A percentile compares a stretch with the other conserved stretches of the same genome.
Conservation (phyloP, 225 moss, liverwort and hornwort species). For the Pseudisothecium myosuroides region DNA sequence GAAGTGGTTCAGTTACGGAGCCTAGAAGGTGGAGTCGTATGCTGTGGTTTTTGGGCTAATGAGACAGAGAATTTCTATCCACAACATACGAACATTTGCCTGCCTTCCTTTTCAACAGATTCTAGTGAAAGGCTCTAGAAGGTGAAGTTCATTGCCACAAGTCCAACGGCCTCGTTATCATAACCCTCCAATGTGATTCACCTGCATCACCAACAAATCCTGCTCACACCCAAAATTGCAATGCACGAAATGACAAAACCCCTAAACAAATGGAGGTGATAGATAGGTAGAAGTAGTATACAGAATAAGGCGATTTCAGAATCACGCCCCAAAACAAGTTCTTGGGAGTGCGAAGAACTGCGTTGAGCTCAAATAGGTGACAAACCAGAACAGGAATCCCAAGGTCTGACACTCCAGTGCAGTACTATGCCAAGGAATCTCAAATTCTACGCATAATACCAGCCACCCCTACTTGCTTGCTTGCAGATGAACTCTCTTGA, state of each 20-base stretch:
- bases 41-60: neutral
- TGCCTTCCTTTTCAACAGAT: neutral
- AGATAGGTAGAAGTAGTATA: neutral
- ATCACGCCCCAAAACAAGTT: neutral
- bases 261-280: neutral
- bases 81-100: neutral
- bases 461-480: neutral
- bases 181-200: neutral
- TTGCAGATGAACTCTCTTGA: neutral
- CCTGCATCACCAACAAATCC: neutral
- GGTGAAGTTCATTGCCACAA: neutral
- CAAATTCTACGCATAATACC: neutral
- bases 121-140: neutral
- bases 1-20: neutral
- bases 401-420: neutral
- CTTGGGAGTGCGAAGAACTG: neutral
- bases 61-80: neutral
- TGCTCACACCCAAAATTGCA: neutral
- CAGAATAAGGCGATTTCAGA: neutral
- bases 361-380: neutral
- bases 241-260: neutral
- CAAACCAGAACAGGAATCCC: neutral
- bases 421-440: neutral
- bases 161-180: neutral
- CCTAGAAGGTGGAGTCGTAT: neutral